Conservation (phyloP, 116 monocot species). For the Cymodocea nodosa region DNA sequence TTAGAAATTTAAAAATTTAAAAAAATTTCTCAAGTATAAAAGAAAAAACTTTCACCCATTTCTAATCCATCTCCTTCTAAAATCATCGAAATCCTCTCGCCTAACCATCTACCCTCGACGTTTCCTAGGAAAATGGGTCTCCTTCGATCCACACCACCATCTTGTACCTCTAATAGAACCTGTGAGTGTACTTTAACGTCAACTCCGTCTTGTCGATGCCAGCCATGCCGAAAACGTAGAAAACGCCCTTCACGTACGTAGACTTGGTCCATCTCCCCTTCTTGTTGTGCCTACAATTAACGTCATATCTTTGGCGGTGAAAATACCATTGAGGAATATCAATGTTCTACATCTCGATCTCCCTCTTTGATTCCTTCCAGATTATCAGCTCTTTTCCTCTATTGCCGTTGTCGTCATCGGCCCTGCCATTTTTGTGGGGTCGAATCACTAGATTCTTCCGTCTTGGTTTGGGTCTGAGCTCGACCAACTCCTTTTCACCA, state of each 20-base stretch:
- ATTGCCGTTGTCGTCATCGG: conserved; percentile 28
- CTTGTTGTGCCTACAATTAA: too few relatives aligned
- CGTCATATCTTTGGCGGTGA: too few relatives aligned
- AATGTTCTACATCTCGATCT: conserved; percentile 81
- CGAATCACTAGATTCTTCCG: conserved; percentile 24
- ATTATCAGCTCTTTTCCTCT: conserved; percentile 73
- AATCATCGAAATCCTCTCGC: too few relatives aligned
- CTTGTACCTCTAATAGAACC: conserved; percentile 78
- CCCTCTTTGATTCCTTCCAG: conserved; percentile 82
- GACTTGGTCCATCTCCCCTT: too few relatives aligned
- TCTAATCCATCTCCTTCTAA: too few relatives aligned
- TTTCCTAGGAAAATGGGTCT: too few relatives aligned
- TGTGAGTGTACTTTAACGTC: conserved; percentile 68
- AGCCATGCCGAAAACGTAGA: conserved; percentile 73
- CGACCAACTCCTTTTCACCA: conserved; percentile 70
- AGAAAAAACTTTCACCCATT: too few relatives aligned
- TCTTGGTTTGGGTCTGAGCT: conserved; percentile 55
- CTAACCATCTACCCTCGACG: too few relatives aligned
- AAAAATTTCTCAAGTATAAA: too few relatives aligned
- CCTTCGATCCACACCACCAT: conserved; percentile 86
- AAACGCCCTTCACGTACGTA: conserved; percentile 68
- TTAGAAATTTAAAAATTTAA: too few relatives aligned
- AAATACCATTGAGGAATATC: too few relatives aligned
- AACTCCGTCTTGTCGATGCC: conserved; percentile 92
- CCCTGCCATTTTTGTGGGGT: conserved; percentile 5